Evolutionary conservation across 2,329 filamentous ascomycete species (phyloP), one percentile per base, ranked within the genome.

Genomic region (Apiospora malaysiana): DNA sequence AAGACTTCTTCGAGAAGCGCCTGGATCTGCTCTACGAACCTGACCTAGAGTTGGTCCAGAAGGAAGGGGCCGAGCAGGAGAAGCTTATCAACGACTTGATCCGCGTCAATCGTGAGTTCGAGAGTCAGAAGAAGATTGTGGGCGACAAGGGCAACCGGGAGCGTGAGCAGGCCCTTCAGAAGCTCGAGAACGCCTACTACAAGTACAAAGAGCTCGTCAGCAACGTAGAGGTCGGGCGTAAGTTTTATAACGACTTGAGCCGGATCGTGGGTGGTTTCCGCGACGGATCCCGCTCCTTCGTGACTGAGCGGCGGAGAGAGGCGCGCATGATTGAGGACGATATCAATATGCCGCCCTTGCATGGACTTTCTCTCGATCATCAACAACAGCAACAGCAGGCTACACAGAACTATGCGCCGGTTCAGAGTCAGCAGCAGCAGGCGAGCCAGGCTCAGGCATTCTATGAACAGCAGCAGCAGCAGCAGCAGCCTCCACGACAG

Each of bases 131-230:
- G 74, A 89, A 91, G 69, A 87, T 86, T 49, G 90, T 91, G 4
- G 93, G 85, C n/a, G 85, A 85, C 45, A 84, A 85, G 21, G 87
- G 87, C 65, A 84, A 94, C 74, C 81, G 83, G 72, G 94, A 97
- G 78, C 90, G 96, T 18, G 95, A 98, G 79, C 89, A 92, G 75
- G 94, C 94, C 0, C 83, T 99, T 67, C 96, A 99, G 81, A 90
- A 89, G 73, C 85, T 99, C 12, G 95, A 98, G 80, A 94, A 93
- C 74, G 95, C 94, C 0, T 98, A 97, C 79, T 91, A 94, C 81
- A 97, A 95, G 82, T 98, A 98, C 85, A 97, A 97, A 82, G 95
- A 99, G 80, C 94, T 98, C 70, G 90, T 97, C 71, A 93, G 90
- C 74, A 97, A 98, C 78, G 87, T 98, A 2, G 95, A 98, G 74